A percentile compares a stretch with the other conserved stretches of the same genome.
Evolutionary conservation across 2,329 filamentous ascomycete genomes (phyloP).

Genomic region (Cytospora piceicola): DNA sequence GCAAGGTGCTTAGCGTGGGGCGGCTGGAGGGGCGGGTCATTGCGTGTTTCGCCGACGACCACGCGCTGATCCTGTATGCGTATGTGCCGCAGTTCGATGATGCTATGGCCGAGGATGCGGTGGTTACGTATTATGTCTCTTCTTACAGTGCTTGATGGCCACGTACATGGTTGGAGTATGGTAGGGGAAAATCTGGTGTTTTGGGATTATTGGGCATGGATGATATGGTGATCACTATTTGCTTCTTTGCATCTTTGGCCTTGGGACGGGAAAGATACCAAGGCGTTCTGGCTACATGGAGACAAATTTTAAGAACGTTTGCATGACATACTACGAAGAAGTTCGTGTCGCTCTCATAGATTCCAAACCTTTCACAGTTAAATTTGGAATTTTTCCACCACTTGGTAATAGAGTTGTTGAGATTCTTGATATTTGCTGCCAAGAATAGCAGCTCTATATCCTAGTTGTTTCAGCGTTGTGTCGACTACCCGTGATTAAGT

Average conservation of each 20-base stretch:
- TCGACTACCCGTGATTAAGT: not conserved
- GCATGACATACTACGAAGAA: not conserved
- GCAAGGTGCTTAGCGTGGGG: slow-evolving; percentile 88
- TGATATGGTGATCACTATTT: not conserved
- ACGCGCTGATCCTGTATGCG: slow-evolving; percentile 82
- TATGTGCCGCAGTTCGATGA: slow-evolving; percentile 76
- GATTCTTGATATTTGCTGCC: no score
- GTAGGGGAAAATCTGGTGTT: not conserved
- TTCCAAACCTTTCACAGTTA: no score
- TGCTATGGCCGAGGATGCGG: slow-evolving; percentile 67
- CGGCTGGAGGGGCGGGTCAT: slow-evolving; percentile 88
- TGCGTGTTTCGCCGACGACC: slow-evolving; percentile 83
- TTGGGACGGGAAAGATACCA: slow-evolving; percentile 22
- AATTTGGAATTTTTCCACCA: not conserved
- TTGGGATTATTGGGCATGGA: not conserved
- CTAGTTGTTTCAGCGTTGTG: no score
- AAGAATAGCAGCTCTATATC: no score
- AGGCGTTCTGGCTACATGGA: slow-evolving; percentile 15
- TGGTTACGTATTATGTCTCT: slow-evolving; percentile 63
- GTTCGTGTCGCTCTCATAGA: not conserved
- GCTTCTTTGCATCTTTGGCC: slow-evolving; percentile 9
- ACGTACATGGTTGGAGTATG: not conserved
- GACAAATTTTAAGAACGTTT: not conserved
- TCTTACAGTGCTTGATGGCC: slow-evolving; percentile 42
- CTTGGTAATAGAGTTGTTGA: not conserved